phyloP scores from a whole-genome alignment of 2,329 filamentous ascomycete genomes.

The Colletotrichum somersetense region DNA sequence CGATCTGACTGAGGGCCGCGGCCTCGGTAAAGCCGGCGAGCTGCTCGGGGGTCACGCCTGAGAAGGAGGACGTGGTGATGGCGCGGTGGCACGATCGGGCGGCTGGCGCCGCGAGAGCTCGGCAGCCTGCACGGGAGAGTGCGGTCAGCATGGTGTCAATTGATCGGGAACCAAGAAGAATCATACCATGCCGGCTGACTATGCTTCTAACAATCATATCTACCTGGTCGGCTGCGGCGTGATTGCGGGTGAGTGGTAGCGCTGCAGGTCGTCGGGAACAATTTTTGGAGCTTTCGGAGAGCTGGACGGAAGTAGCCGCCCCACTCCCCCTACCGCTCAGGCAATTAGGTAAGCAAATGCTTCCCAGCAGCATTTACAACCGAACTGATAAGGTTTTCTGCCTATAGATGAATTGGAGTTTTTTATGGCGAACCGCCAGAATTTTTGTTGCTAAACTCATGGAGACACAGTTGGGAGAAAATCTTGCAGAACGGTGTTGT shows the following conservation, averaged over 20 bases:
- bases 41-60: constrained; percentile 46
- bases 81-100: constrained; percentile 56
- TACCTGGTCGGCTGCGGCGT: constrained; percentile 45
- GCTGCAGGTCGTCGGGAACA: constrained; percentile 43
- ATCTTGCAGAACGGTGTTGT: constrained; percentile 5
- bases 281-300: constrained; percentile 40
- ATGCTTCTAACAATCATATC: constrained; percentile 70
- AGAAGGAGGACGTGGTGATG: constrained; percentile 52
- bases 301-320: constrained; percentile 36
- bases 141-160: constrained; percentile 42
- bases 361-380: neutral
- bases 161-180: neutral
- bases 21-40: constrained; percentile 41
- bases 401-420: neutral
- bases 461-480: no score
- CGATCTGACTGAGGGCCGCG: constrained; percentile 39
- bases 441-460: no score
- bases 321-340: neutral
- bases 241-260: constrained; percentile 60
- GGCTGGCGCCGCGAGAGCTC: constrained; percentile 62
- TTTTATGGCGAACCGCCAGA: no score
- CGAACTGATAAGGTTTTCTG: neutral
- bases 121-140: constrained; percentile 59
- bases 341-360: constrained; percentile 30
- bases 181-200: constrained; percentile 67